A percentile compares a stretch with the other conserved stretches of the same genome.
Conservation (phyloP, 495 filamentous ascomycete genomes). For the Podospora pseudoanserina region DNA sequence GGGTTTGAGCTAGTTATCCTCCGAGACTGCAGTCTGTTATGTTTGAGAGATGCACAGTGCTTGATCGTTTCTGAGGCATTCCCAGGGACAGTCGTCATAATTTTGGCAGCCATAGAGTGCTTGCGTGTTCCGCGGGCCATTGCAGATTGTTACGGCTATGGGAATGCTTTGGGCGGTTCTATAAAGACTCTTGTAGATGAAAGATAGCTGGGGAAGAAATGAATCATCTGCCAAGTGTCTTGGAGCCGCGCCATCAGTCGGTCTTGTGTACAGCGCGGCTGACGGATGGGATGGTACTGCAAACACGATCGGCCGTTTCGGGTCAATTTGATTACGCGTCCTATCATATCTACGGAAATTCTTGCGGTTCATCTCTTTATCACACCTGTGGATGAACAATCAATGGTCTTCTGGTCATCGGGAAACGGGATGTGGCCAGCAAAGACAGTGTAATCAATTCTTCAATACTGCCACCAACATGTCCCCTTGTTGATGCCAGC, state of each 20-base stretch:
- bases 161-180: no score
- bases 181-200: no score
- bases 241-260: not conserved
- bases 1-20: no score
- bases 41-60: no score
- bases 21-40: no score
- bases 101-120: no score
- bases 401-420: not conserved
- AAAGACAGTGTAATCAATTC: not conserved
- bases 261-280: not conserved
- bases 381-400: not conserved
- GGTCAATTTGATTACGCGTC: not conserved
- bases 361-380: not conserved
- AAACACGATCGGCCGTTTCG: not conserved
- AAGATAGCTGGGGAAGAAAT: no score
- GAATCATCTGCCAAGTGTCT: not conserved
- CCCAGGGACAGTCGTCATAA: no score
- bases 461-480: not conserved
- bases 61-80: no score
- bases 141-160: not conserved
- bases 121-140: no score
- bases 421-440: not conserved
- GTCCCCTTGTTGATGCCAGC: not conserved
- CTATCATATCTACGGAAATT: not conserved
- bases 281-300: not conserved